A percentile compares a stretch with the other conserved stretches of the same genome.
phyloP scores from a whole-genome alignment of 2,329 filamentous ascomycete genomes.

The Monilinia aucupariae region DNA sequence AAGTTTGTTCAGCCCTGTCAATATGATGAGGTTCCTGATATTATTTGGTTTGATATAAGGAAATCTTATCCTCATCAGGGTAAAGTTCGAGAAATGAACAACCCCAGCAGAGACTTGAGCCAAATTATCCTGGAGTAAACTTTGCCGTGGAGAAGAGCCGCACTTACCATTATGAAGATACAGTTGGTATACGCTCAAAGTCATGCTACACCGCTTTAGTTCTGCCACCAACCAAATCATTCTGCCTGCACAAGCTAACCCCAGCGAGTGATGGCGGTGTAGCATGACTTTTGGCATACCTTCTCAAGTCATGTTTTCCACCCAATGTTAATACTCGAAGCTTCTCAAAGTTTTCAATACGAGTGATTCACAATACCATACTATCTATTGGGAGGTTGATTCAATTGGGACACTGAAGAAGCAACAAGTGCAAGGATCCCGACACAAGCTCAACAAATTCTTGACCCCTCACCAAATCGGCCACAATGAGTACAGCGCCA shows the following conservation, averaged over 20 bases:
- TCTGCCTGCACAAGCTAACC: no score
- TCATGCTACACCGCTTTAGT: no score
- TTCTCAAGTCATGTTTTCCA: not conserved
- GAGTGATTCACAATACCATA: not conserved
- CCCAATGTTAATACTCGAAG: not conserved
- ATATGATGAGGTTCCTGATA: conserved; percentile 1
- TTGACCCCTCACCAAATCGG: conserved; percentile 14
- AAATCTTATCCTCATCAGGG: conserved; percentile 14
- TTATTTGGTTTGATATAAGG: conserved; percentile 7
- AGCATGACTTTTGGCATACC: no score
- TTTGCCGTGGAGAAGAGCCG: not conserved
- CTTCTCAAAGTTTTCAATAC: not conserved
- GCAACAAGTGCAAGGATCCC: not conserved
- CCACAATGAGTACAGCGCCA: conserved; percentile 12
- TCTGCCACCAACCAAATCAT: no score
- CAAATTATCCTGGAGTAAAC: not conserved
- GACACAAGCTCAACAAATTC: conserved; percentile 23
- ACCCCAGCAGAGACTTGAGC: not conserved
- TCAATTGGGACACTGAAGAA: not conserved
- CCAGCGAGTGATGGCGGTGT: no score
- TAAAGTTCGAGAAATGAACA: conserved; percentile 12
- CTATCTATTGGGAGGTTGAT: not conserved
- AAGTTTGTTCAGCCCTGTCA: conserved; percentile 16
- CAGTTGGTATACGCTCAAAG: no score
- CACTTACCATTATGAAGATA: not conserved